These are phyloP conservation scores for Cordyceps cicadae DNA, from an alignment of 2,329 filamentous ascomycete species.

Conservation along the genomic window DNA sequence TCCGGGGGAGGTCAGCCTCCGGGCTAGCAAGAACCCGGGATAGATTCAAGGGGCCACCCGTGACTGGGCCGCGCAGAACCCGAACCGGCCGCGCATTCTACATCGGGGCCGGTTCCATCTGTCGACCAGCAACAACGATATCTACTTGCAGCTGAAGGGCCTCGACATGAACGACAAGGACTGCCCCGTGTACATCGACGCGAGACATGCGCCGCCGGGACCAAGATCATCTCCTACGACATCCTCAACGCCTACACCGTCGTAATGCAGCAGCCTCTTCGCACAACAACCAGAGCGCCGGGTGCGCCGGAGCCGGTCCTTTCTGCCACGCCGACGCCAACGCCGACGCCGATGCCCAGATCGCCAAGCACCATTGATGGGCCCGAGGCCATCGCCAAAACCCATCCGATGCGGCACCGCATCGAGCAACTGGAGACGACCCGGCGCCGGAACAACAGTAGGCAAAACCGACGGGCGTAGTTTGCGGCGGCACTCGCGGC, in stretches of 20 bases:
- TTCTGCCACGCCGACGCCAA: constrained; percentile 43
- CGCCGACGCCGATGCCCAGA: too few species aligned
- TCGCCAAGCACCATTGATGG: too few species aligned
- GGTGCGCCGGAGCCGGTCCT: constrained; percentile 45
- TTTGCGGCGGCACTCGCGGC: too few species aligned
- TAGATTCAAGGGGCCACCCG: constrained; percentile 36
- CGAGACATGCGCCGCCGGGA: constrained; percentile 49
- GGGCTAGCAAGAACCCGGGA: constrained; percentile 31
- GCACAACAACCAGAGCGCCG: constrained; percentile 31
- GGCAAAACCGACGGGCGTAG: too few species aligned
- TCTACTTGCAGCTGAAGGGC: constrained; percentile 34
- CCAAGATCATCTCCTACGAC: constrained; percentile 57
- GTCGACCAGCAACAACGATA: constrained; percentile 25
- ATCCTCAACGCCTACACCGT: constrained; percentile 57
- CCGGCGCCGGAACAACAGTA: constrained; percentile 29
- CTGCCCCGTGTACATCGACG: constrained; percentile 42
- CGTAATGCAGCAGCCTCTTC: constrained; percentile 46
- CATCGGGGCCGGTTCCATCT: constrained; percentile 43
- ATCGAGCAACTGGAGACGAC: constrained; percentile 58
- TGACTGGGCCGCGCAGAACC: constrained; percentile 31
- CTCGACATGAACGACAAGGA: constrained; percentile 27
- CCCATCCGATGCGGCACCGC: constrained; percentile 49
- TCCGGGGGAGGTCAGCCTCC: constrained; percentile 36
- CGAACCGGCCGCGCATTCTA: constrained; percentile 34
- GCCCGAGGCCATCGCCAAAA: too few species aligned